Evolutionary conservation across 805 yeast genomes (phyloP), one percentile per base, ranked within the genome.

Genomic region (Priceomyces haplophilus): DNA sequence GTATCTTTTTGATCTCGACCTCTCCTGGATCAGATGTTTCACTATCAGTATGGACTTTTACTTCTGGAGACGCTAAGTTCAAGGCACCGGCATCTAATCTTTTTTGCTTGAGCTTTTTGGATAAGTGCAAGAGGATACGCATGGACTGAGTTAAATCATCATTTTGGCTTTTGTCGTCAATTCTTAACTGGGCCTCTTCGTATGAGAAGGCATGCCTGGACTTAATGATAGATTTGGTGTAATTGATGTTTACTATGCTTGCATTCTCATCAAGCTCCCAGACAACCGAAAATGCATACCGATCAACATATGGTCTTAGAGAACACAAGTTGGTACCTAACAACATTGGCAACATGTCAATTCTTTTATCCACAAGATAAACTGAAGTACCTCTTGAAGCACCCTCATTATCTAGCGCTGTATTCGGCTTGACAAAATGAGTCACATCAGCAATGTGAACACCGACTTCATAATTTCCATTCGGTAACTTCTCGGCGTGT

Each of bases 381-480:
- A 93, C 97, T 3, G 99, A 90, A 0, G 99, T 93, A 55, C 97
- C 98, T 66, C 99, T 80, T 1, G 95, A 77, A 0, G 98, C 96
- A 64, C 97, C 99, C 67, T 93, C 99, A 35, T 80, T 84, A 61
- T 93, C 99, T 46, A 93, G 73, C 0, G 98, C 83, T 3, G 97
- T 88, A 48, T 83, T 85, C 0, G 99, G 84, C 64, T 89, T 88
- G 36, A 93, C 99, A 58, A 93, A 93, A 67, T 93, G 96, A 1
- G 98, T 88, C 23, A 93, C 99, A 67, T 93, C 99, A 7, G 99
- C 99, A 69, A 93, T 93, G 59, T 93, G 99, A 23, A 93, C 99
- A 58, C 99, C 99, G 43, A 93, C 96, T 62, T 93, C 96, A 72
- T 79, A 89, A 60, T 91, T 88, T 0, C 99, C 99, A 61, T 93